Conservation (phyloP, 495 filamentous ascomycete species). For the Hypomontagnella submonticulosa region DNA sequence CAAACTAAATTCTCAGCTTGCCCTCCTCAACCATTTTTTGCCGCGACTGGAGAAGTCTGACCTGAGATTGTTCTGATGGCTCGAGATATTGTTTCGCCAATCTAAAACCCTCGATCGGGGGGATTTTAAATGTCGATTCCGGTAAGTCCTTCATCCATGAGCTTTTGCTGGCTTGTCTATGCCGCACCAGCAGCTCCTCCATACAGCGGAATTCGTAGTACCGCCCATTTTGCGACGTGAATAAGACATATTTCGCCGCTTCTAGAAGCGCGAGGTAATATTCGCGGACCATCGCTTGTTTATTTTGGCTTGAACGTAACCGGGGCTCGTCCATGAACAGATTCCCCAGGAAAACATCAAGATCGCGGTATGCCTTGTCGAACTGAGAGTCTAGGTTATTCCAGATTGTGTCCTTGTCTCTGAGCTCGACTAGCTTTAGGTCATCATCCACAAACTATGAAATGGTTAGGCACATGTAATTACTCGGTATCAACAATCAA, state of each 20-base stretch:
- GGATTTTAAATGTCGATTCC: background rate
- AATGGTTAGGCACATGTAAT: background rate
- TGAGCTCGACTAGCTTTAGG: conserved; percentile 27
- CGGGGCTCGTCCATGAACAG: background rate
- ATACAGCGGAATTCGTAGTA: conserved; percentile 35
- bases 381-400: conserved; percentile 3
- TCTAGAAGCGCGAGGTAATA: conserved; percentile 17
- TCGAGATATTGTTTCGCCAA: conserved; percentile 16
- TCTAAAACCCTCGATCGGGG: background rate
- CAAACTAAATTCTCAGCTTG: too few species aligned
- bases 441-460: conserved; percentile 34
- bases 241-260: conserved; percentile 9
- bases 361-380: background rate
- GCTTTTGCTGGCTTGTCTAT: background rate
- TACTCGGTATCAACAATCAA: background rate
- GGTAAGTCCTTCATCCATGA: background rate
- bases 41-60: background rate
- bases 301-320: background rate
- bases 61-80: background rate
- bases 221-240: conserved; percentile 31
- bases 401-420: conserved; percentile 31
- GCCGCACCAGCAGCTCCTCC: conserved; percentile 36
- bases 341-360: background rate
- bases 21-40: too few species aligned
- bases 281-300: background rate